Evolutionary conservation across 192 early-diverging fungal species (phyloP), one percentile per base, ranked within the genome.

Genomic region (Ambispora gerdemannii): DNA sequence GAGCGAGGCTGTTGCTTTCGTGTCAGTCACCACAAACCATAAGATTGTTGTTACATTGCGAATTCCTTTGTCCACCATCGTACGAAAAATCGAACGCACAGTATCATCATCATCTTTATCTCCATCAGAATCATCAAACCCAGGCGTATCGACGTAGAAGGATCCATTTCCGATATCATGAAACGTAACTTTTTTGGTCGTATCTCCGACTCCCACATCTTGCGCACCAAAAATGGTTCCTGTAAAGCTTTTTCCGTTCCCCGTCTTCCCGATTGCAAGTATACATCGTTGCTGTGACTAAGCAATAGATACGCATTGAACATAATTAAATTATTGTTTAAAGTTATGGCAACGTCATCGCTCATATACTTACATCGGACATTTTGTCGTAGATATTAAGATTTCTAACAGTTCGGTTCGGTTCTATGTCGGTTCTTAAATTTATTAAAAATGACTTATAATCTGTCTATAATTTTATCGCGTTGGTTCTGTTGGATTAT

Each of bases 91-190:
- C 3, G 15, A 47, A 20, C 69, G 58, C 1, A 19, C 13, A 47
- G 4, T 63, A 30, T 71, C 59, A n/a, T 71, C 24, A 33, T 71
- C 69, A 6, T n/a, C 2, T n/a, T 60, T 67, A 20, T 61, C 4
- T 27, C 43, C 36, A n/a, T 71, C 28, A 49, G 20, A 64, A 63
- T 63, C 61, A 32, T 63, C 32, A 2, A 71, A 71, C 27, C 69
- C 69, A 63, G 69, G 69, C n/a, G 69, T 71, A 31, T 71, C 69
- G 30, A 71, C 43, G 20, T 71, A 71, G 63, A 71, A 59, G 35
- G 34, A n/a, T 20, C 69, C 32, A n/a, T 68, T 67, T 55, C 17
- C 28, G 36, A 71, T 63, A 63, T n/a, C 15, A 50, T 71, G 13
- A 63, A 71, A 13, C 31, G 55, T 71, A 59, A 63, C 7, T 50